Percentiles rank a stretch among this genome's conserved stretches.
Evolutionary conservation across 768 basidiomycete genomes (phyloP).

Genomic region (Macrocybe gigantea): DNA sequence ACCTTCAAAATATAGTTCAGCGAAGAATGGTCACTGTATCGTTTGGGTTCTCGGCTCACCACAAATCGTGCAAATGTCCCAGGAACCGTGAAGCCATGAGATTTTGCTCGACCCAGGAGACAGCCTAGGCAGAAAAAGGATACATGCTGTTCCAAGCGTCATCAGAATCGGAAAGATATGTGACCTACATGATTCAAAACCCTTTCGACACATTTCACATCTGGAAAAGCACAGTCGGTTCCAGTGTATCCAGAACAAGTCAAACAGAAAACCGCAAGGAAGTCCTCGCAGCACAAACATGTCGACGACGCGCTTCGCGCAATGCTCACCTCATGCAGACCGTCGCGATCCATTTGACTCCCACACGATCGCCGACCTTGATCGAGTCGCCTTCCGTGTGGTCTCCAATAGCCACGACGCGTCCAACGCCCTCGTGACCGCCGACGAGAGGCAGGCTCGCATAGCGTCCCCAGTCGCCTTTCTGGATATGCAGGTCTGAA

Average conservation of each 20-base stretch:
- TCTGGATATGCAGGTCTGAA: conserved; percentile 66
- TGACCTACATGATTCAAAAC: conserved; percentile 41
- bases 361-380: conserved; percentile 72
- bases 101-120: conserved; percentile 8
- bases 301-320: too few species aligned
- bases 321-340: conserved; percentile 29
- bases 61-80: conserved; percentile 70
- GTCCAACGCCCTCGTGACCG: conserved; percentile 79
- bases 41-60: conserved; percentile 22
- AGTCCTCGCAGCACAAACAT: too few species aligned
- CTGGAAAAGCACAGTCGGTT: conserved; percentile 13
- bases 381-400: conserved; percentile 41
- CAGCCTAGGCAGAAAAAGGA: conserved; percentile 35
- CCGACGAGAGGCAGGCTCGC: conserved; percentile 55
- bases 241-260: too few species aligned
- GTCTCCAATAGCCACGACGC: conserved; percentile 70
- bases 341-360: conserved; percentile 63
- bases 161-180: background rate
- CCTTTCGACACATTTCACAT: conserved; percentile 70
- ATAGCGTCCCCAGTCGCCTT: conserved; percentile 60
- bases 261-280: too few species aligned
- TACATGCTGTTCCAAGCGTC: background rate
- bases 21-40: background rate
- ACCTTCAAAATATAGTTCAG: conserved; percentile 26
- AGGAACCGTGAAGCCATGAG: conserved; percentile 58